phyloP scores from a whole-genome alignment of 805 yeast genomes.

The Saturnispora halmiae region DNA sequence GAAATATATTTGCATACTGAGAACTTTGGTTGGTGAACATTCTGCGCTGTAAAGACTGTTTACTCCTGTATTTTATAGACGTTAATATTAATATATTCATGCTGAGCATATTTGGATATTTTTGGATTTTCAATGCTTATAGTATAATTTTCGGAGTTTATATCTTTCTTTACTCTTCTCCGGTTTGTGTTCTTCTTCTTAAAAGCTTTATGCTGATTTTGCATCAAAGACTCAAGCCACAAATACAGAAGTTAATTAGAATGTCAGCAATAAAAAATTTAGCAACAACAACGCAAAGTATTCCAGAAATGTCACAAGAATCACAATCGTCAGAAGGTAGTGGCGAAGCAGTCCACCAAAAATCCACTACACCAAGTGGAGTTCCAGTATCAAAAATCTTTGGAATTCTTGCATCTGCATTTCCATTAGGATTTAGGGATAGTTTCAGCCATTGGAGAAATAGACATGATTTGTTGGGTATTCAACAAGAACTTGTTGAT shows the following conservation, averaged over 20 bases:
- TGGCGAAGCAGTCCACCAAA: too few relatives aligned
- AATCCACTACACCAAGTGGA: conserved; percentile 61
- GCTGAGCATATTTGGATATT: too few relatives aligned
- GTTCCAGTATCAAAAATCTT: conserved; percentile 46
- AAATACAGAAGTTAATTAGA: background rate
- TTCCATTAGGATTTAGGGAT: conserved; percentile 47
- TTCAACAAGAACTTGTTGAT: conserved; percentile 39
- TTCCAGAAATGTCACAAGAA: background rate
- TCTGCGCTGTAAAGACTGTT: background rate
- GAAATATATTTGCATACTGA: conserved; percentile 46
- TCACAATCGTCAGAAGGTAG: too few relatives aligned
- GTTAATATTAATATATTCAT: background rate
- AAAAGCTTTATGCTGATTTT: background rate
- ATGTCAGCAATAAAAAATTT: conserved; percentile 1
- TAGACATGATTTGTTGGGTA: conserved; percentile 21
- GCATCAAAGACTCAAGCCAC: background rate
- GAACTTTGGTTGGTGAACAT: conserved; percentile 35
- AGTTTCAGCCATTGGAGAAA: conserved; percentile 44
- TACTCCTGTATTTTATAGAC: background rate
- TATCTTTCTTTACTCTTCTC: background rate
- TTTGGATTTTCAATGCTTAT: too few relatives aligned
- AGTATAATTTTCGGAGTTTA: background rate
- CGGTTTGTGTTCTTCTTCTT: background rate
- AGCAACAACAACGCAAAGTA: conserved; percentile 2
- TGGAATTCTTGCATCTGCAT: conserved; percentile 34